Base-by-base conservation (phyloP, 495 filamentous ascomycete species). In the Tuber melanosporum region DNA sequence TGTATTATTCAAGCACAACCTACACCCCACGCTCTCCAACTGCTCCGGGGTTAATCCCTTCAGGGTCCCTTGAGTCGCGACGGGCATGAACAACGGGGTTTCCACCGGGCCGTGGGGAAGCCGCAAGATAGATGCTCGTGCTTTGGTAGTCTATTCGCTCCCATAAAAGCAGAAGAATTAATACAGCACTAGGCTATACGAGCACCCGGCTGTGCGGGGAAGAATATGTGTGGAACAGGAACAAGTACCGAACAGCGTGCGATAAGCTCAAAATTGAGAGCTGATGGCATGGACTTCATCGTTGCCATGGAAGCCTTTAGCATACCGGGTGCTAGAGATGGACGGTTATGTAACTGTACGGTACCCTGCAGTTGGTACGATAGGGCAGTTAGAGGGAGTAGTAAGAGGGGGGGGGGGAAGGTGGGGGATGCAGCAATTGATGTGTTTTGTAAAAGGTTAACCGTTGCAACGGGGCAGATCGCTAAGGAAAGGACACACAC, bases 31-130 rank as follows among this genome's bases (percentile, higher is more conserved):
- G 47, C 91, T 88, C 78, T 94, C 93, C 36, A 99, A 86, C 81
- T 99, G 95, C 78, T 95, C 91, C 3, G 94, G 93, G 43, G 95
- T 98, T 74, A 99, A 85, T 43, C 95, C 95, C 84, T 99, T 99
- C 45, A 99, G 86, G 0, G 95, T 94, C 0, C 92, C 95, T 85
- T 99, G 95, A n/a, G 95, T 98, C 26, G 96, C 95, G 44, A 98
- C 95, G 26, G 95, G 95, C 94, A 98, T 98, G 85, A 98, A 99
- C 39, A 98, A 90, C 3, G 95, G 95, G 17, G 98, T 88, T 73
- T 92, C 88, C 20, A 98, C 94, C 0, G 91, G 87, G 80, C 95
- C 95, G 89, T 98, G 96, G 49, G 95, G 95, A 1, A 99, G 90
- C 19, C 90, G 90, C 71, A 99, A 89, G 74, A 91, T 90, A 74